Conservation (phyloP, 306 rosid genomes). For the Amphicarpaea edgeworthii region DNA sequence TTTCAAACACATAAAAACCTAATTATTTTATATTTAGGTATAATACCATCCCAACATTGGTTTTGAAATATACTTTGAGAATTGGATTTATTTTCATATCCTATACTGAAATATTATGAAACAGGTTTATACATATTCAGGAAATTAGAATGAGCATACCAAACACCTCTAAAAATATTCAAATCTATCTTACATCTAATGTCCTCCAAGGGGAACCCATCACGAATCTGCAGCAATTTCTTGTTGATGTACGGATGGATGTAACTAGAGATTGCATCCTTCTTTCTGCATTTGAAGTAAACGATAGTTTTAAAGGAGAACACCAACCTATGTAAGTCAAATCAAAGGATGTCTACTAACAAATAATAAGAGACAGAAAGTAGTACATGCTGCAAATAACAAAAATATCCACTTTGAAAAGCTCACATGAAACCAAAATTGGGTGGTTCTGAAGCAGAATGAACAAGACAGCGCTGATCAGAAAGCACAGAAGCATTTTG, state of each 20-base stretch:
- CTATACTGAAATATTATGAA: slow-evolving; percentile 19
- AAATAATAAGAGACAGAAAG: slow-evolving; percentile 39
- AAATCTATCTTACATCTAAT: slow-evolving; percentile 51
- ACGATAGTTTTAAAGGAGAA: slow-evolving; percentile 34
- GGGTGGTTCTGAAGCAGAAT: slow-evolving; percentile 50
- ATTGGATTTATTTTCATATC: not conserved
- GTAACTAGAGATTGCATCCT: slow-evolving; percentile 55
- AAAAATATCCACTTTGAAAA: slow-evolving; percentile 40
- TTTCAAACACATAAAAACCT: slow-evolving; percentile 16
- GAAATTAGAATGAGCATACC: slow-evolving; percentile 26
- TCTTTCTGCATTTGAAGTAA: slow-evolving; percentile 61
- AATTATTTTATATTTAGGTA: slow-evolving; percentile 21
- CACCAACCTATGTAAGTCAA: slow-evolving; percentile 21
- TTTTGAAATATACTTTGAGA: not conserved
- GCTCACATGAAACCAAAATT: slow-evolving; percentile 61
- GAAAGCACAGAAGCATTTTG: slow-evolving; percentile 50
- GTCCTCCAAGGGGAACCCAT: slow-evolving; percentile 50
- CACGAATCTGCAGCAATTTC: slow-evolving; percentile 59
- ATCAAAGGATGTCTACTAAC: slow-evolving; percentile 30
- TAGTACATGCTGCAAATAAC: slow-evolving; percentile 31
- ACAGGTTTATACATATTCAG: not conserved
- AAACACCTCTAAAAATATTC: slow-evolving; percentile 36
- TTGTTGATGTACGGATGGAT: slow-evolving; percentile 68
- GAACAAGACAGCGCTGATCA: slow-evolving; percentile 50
- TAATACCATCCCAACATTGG: slow-evolving; percentile 1